Conservation (phyloP, 495 filamentous ascomycete species). For the Talaromyces thailandensis region DNA sequence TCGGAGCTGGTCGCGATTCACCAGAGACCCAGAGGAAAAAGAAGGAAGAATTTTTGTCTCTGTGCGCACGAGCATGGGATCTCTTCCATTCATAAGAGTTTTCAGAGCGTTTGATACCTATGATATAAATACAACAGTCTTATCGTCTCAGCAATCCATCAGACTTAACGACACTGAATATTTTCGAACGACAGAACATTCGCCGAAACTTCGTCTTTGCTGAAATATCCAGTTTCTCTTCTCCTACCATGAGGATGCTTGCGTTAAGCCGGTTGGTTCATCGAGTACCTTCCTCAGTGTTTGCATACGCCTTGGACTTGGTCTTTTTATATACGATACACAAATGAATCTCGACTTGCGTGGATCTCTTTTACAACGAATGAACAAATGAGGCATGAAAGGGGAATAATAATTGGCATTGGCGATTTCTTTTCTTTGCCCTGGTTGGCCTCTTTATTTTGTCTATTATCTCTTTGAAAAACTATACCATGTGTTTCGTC, state of each 20-base stretch:
- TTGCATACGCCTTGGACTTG: not conserved
- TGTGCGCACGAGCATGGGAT: conserved; percentile 92
- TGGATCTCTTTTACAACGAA: conserved; percentile 6
- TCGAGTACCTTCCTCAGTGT: not conserved
- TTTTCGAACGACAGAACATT: not conserved
- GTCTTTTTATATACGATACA: conserved; percentile 1
- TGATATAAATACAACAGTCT: not conserved
- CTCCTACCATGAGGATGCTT: conserved; percentile 1
- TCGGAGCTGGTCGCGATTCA: conserved; percentile 69
- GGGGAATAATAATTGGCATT: conserved; percentile 1
- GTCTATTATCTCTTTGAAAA: conserved; percentile 9
- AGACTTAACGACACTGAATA: not conserved
- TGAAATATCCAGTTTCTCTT: conserved; percentile 1
- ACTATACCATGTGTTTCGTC: conserved; percentile 8
- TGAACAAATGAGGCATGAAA: conserved; percentile 4
- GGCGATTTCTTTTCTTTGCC: not conserved
- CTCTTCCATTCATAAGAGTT: conserved; percentile 77
- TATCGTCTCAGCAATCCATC: not conserved
- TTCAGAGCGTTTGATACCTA: not conserved
- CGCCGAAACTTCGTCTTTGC: not conserved
- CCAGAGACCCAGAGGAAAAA: conserved; percentile 79
- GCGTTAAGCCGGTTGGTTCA: conserved; percentile 4
- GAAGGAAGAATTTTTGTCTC: conserved; percentile 83
- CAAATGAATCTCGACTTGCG: conserved; percentile 12
- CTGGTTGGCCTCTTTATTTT: conserved; percentile 14